Evolutionary conservation across 495 filamentous ascomycete species (phyloP).

Genomic region (Trichoderma erinaceum): DNA sequence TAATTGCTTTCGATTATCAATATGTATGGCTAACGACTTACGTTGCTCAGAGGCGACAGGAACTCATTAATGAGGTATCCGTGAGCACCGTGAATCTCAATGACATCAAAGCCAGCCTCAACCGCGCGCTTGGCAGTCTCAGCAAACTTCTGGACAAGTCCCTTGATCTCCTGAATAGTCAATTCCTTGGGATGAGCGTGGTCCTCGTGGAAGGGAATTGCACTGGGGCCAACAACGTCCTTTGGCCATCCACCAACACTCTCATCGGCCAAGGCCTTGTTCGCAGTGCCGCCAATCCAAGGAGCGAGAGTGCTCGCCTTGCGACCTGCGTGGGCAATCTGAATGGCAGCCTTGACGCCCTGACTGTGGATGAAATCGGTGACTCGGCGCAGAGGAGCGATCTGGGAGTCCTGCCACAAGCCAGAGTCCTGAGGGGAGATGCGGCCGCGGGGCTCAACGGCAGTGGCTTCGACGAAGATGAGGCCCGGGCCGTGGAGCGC

Average conservation of each 20-base stretch:
- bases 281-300: constrained; percentile 41
- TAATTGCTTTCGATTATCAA: not conserved
- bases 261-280: constrained; percentile 37
- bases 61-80: constrained; percentile 62
- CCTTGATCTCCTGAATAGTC: constrained; percentile 55
- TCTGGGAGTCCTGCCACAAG: constrained; percentile 65
- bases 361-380: constrained; percentile 58
- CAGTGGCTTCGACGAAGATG: constrained; percentile 63
- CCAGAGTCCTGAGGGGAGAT: constrained; percentile 66
- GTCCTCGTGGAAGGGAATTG: constrained; percentile 41
- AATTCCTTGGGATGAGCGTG: constrained; percentile 50
- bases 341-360: constrained; percentile 61
- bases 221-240: constrained; percentile 48
- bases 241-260: constrained; percentile 61
- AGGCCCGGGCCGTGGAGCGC: constrained; percentile 58
- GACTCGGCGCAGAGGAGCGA: constrained; percentile 54
- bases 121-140: constrained; percentile 55
- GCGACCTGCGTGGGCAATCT: constrained; percentile 68
- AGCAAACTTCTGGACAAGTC: constrained; percentile 55
- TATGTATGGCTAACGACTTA: constrained; percentile 12
- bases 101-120: constrained; percentile 61
- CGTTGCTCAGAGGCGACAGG: constrained; percentile 56
- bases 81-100: constrained; percentile 58
- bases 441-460: constrained; percentile 60
- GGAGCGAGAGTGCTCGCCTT: constrained; percentile 62